These are phyloP conservation scores for Coemansia aciculifera DNA, from an alignment of 192 early-diverging fungal genomes.

Conservation along the genomic window DNA sequence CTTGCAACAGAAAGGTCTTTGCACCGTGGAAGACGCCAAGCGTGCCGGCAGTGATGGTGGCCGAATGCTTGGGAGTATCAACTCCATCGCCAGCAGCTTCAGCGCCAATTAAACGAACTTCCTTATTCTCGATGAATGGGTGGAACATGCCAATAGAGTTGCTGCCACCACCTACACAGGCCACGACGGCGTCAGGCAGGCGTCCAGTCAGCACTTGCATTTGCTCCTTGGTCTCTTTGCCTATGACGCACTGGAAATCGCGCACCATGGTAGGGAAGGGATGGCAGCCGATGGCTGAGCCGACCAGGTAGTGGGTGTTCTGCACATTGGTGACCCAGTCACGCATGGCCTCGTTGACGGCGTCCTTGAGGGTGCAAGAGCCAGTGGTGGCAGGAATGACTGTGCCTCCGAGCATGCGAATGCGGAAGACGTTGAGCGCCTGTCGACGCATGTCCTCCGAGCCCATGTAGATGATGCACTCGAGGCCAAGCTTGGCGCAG, in stretches of 20 bases:
- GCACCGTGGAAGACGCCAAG: conserved; percentile 97
- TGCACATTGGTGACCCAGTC: conserved; percentile 97
- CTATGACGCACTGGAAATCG: conserved; percentile 98
- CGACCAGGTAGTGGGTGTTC: conserved; percentile 94
- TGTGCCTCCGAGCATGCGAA: conserved; percentile 88
- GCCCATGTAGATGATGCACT: conserved; percentile 98
- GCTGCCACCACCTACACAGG: conserved; percentile 96
- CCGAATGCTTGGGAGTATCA: conserved; percentile 85
- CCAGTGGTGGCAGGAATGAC: conserved; percentile 83
- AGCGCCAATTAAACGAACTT: conserved; percentile 87
- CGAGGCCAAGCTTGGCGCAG: conserved; percentile 96
- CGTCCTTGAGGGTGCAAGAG: conserved; percentile 91
- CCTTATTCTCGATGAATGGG: conserved; percentile 83
- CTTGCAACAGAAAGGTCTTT: conserved; percentile 92
- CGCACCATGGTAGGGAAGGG: conserved; percentile 97
- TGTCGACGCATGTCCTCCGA: conserved; percentile 92
- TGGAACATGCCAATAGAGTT: conserved; percentile 98
- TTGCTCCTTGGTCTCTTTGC: conserved; percentile 83
- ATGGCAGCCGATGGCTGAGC: conserved; percentile 95
- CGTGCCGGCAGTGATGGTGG: conserved; percentile 79
- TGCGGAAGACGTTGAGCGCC: conserved; percentile 95
- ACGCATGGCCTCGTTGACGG: conserved; percentile 98
- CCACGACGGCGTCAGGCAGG: conserved; percentile 89
- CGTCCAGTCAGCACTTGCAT: conserved; percentile 78
- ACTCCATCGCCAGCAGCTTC: conserved; percentile 95